Conservation (phyloP, 1,284 basidiomycete species). For the Uromyces viciae-fabae region DNA sequence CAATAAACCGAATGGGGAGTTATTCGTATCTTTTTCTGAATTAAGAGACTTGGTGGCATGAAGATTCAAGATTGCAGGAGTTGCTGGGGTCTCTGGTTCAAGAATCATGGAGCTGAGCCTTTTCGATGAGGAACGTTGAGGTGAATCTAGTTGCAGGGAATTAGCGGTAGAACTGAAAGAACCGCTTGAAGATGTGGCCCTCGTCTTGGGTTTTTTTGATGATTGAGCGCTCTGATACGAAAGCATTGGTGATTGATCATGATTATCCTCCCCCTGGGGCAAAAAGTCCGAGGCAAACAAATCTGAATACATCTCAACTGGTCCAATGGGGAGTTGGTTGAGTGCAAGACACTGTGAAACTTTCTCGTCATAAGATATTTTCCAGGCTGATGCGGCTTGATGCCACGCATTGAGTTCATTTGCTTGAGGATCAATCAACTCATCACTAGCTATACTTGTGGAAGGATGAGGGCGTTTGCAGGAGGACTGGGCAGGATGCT, state of each 20-base stretch:
- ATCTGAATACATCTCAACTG: conserved; percentile 16
- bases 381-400: conserved; percentile 3
- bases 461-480: no score
- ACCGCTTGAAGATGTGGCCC: background rate
- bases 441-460: no score
- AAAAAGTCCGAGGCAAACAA: no score
- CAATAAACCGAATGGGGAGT: background rate
- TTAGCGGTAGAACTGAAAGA: background rate
- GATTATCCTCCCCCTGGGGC: no score
- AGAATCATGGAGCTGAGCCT: background rate
- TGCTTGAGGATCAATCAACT: conserved; percentile 18
- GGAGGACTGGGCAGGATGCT: no score
- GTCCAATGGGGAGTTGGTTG: conserved; percentile 19
- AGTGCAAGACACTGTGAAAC: conserved; percentile 14
- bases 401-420: conserved; percentile 11
- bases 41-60: background rate
- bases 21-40: conserved; percentile 2
- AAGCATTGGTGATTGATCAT: no score
- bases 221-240: no score
- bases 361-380: conserved; percentile 27
- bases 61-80: background rate
- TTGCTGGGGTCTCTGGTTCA: conserved; percentile 11
- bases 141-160: background rate
- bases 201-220: no score
- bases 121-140: background rate